Evolutionary conservation across 2,329 filamentous ascomycete genomes (phyloP).

Genomic region (Furcasterigmium furcatum): DNA sequence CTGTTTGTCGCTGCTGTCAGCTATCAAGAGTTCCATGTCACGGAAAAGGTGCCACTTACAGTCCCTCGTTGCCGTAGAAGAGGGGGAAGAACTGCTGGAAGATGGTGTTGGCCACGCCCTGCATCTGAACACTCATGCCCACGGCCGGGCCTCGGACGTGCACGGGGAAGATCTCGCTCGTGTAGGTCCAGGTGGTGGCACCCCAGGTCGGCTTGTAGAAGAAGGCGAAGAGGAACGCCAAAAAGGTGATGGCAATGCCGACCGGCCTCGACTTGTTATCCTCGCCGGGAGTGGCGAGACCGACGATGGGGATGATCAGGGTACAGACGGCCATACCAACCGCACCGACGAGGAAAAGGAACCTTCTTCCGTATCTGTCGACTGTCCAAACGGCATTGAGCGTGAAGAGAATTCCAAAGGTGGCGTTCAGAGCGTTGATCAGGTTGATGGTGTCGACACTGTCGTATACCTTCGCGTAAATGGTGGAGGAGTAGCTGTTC

Average conservation of each 20-base stretch:
- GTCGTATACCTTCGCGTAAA: constrained; percentile 67
- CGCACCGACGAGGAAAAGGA: constrained; percentile 16
- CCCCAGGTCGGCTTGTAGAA: constrained; percentile 19
- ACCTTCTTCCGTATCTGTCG: constrained; percentile 17
- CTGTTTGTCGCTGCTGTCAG: too few relatives aligned
- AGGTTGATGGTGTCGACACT: constrained; percentile 54
- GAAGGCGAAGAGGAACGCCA: constrained; percentile 19
- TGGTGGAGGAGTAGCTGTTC: constrained; percentile 48
- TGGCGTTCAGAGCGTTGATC: constrained; percentile 66
- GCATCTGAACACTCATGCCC: too few relatives aligned
- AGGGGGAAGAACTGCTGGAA: too few relatives aligned
- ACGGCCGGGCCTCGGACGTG: too few relatives aligned
- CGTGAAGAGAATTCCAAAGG: constrained; percentile 65
- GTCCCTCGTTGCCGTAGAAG: too few relatives aligned
- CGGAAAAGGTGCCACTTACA: too few relatives aligned
- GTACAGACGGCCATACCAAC: too few relatives aligned
- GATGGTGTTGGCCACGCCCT: too few relatives aligned
- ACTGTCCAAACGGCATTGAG: constrained; percentile 65
- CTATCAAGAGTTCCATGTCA: too few relatives aligned
- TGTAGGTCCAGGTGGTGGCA: too few relatives aligned
- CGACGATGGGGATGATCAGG: too few relatives aligned
- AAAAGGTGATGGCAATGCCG: constrained; percentile 20
- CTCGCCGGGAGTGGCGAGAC: constrained; percentile 8
- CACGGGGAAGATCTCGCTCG: too few relatives aligned
- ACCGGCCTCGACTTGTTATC: constrained; percentile 13